Conservation (phyloP, 306 rosid species). For the Coriaria nepalensis region DNA sequence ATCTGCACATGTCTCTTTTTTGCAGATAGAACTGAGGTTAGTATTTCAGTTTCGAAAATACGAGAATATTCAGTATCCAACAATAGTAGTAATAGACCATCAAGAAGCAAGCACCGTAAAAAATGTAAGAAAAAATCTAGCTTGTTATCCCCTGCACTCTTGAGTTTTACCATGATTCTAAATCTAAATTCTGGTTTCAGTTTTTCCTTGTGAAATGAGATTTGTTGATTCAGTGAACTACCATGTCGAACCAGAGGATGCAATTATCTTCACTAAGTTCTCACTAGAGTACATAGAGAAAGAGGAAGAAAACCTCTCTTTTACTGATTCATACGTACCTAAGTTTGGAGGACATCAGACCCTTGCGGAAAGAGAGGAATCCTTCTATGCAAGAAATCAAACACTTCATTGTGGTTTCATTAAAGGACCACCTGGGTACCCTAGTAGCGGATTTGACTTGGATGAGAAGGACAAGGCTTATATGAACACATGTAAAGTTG, state of each 20-base stretch:
- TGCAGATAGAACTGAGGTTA: constrained; percentile 42
- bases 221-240: constrained; percentile 42
- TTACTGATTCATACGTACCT: constrained; percentile 29
- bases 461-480: constrained; percentile 52
- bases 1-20: not conserved
- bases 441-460: constrained; percentile 73
- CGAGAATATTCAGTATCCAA: constrained; percentile 13
- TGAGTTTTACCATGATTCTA: not conserved
- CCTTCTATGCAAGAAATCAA: constrained; percentile 58
- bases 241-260: constrained; percentile 47
- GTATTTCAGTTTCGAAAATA: constrained; percentile 9
- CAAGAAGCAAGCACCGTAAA: constrained; percentile 47
- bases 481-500: constrained; percentile 65
- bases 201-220: constrained; percentile 64
- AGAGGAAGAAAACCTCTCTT: constrained; percentile 26
- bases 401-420: constrained; percentile 79
- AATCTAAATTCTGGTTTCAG: constrained; percentile 28
- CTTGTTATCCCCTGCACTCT: not conserved
- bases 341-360: constrained; percentile 87
- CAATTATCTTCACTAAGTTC: constrained; percentile 43
- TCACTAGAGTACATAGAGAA: constrained; percentile 45
- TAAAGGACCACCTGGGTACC: constrained; percentile 41
- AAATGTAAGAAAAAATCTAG: constrained; percentile 36
- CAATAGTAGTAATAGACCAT: constrained; percentile 18
- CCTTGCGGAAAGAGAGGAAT: constrained; percentile 58